Evolutionary conservation across 1,284 basidiomycete genomes (phyloP).

Genomic region (Xerocomus amazonicus): DNA sequence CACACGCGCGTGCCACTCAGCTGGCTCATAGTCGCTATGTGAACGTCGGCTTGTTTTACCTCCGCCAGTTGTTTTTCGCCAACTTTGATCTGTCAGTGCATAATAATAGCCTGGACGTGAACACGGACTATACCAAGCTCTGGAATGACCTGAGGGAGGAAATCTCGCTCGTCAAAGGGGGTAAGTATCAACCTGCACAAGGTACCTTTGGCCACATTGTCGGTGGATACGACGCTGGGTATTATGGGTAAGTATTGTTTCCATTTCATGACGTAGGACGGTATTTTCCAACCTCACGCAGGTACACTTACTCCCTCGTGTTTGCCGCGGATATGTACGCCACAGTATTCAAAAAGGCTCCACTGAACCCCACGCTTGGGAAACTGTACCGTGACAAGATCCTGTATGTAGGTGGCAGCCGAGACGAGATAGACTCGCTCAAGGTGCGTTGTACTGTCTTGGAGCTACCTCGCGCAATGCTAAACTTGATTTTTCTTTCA

Average conservation of each 20-base stretch:
- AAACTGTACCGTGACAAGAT: conserved; percentile 52
- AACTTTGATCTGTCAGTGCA: conserved; percentile 76
- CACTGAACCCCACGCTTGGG: conserved; percentile 61
- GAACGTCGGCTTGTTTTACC: conserved; percentile 75
- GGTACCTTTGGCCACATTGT: conserved; percentile 26
- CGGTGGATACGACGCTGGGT: conserved; percentile 62
- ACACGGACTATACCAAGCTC: conserved; percentile 62
- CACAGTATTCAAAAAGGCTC: conserved; percentile 64
- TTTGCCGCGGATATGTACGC: conserved; percentile 35
- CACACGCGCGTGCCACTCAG: too few relatives aligned
- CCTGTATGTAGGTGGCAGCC: conserved; percentile 51
- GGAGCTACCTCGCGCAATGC: neutral
- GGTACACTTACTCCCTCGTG: conserved; percentile 32
- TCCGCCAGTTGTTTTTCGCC: conserved; percentile 77
- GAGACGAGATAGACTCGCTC: conserved; percentile 57
- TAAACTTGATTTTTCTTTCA: too few relatives aligned
- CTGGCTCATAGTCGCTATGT: conserved; percentile 59
- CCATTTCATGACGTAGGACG: too few relatives aligned
- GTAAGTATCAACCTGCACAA: conserved; percentile 56
- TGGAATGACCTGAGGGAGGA: conserved; percentile 69
- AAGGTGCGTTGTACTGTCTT: conserved; percentile 34
- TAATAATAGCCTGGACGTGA: conserved; percentile 49
- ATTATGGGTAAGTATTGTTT: conserved; percentile 55
- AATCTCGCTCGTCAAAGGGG: conserved; percentile 64
- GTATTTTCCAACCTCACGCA: neutral